phyloP scores from a whole-genome alignment of 306 rosid genomes.

The Argentina anserina region DNA sequence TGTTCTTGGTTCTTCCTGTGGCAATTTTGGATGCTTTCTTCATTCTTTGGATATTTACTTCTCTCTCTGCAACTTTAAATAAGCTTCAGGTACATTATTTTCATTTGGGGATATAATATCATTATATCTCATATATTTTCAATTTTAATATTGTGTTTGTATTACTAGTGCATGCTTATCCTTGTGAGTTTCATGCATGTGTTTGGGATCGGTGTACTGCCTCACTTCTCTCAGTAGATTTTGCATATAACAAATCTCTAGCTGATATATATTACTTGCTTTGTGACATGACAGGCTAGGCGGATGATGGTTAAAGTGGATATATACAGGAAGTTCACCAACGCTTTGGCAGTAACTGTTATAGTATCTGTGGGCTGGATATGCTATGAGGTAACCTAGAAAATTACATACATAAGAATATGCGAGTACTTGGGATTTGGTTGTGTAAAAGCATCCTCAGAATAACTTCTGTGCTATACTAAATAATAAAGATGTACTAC shows the following conservation, averaged over 20 bases:
- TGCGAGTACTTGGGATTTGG: neutral
- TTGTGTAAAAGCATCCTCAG: neutral
- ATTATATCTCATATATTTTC: constrained; percentile 11
- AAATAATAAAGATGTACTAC: neutral
- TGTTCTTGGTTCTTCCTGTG: constrained; percentile 88
- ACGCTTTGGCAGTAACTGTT: constrained; percentile 86
- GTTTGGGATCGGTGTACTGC: neutral
- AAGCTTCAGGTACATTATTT: constrained; percentile 87
- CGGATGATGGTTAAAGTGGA: constrained; percentile 89
- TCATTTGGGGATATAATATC: constrained; percentile 7
- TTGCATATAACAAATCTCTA: neutral
- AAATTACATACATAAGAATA: neutral
- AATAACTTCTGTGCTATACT: neutral
- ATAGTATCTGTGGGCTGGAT: constrained; percentile 94
- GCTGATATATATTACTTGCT: constrained; percentile 21
- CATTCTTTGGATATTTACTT: constrained; percentile 94
- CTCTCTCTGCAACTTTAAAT: constrained; percentile 87
- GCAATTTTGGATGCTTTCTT: constrained; percentile 92
- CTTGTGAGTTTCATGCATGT: neutral
- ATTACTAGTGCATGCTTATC: neutral
- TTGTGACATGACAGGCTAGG: constrained; percentile 61
- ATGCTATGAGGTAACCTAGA: constrained; percentile 80
- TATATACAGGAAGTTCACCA: constrained; percentile 88
- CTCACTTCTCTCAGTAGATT: neutral
- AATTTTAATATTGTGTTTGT: neutral